A percentile compares a stretch with the other conserved stretches of the same genome.
phyloP scores from a whole-genome alignment of 805 yeast genomes.

The Pichia californica region DNA sequence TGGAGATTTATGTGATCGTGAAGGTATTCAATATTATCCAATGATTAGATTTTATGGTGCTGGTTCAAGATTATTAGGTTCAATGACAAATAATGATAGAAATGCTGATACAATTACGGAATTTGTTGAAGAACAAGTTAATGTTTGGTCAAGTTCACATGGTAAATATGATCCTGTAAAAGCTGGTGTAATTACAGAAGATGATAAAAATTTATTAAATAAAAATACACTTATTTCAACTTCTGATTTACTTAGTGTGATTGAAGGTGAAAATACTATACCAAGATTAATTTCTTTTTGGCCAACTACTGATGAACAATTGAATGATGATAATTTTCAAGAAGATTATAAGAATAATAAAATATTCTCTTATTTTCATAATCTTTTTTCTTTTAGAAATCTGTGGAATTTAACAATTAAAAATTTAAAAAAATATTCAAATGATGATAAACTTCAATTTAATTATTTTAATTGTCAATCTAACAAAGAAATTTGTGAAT shows the following conservation, averaged over 20 bases:
- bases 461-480: constrained; percentile 57
- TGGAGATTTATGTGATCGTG: constrained; percentile 77
- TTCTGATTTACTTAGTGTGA: constrained; percentile 38
- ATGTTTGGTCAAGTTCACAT: constrained; percentile 37
- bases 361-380: constrained; percentile 39
- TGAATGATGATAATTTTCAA: constrained; percentile 29
- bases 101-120: constrained; percentile 42
- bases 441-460: constrained; percentile 14
- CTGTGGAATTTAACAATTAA: constrained; percentile 55
- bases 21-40: constrained; percentile 65
- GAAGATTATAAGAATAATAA: constrained; percentile 28
- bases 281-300: constrained; percentile 61
- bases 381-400: constrained; percentile 45
- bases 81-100: constrained; percentile 38
- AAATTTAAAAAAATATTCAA: constrained; percentile 27
- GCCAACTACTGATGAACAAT: constrained; percentile 46
- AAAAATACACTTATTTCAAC: constrained; percentile 16
- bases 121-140: constrained; percentile 47
- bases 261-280: constrained; percentile 42
- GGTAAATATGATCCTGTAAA: constrained; percentile 34
- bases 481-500: constrained; percentile 44
- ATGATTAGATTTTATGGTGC: constrained; percentile 64
- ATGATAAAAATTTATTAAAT: background rate
- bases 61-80: constrained; percentile 31
- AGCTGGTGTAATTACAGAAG: background rate